Percentiles rank a stretch among this genome's conserved stretches.
Evolutionary conservation across 192 early-diverging fungal genomes (phyloP).

Genomic region (Backusella psychrophila): DNA sequence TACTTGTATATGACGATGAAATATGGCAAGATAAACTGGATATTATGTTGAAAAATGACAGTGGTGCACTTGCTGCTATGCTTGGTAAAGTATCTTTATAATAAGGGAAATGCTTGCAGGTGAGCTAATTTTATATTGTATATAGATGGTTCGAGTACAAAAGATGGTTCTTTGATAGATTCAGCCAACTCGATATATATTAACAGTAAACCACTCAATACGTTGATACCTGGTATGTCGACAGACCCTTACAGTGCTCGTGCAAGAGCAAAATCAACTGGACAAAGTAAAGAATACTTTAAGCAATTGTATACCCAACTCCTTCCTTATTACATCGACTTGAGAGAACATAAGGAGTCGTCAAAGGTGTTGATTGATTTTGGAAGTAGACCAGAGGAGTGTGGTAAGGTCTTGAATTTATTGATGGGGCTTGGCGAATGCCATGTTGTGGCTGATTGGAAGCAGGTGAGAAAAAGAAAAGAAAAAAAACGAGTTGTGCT

Average conservation of each 20-base stretch:
- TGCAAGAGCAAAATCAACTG: conserved; percentile 43
- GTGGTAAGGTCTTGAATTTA: conserved; percentile 57
- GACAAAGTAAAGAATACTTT: conserved; percentile 61
- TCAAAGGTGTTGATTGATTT: conserved; percentile 65
- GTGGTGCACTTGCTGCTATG: conserved; percentile 15
- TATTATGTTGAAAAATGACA: conserved; percentile 17
- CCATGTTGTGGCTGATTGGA: conserved; percentile 51
- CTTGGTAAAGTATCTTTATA: conserved; percentile 8
- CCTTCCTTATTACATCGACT: conserved; percentile 69
- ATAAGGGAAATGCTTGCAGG: neutral
- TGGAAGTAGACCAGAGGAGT: conserved; percentile 56
- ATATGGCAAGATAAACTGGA: conserved; percentile 69
- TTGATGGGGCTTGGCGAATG: conserved; percentile 53
- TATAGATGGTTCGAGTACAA: conserved; percentile 8
- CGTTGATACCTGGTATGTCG: conserved; percentile 45
- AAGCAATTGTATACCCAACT: conserved; percentile 58
- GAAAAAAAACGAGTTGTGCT: neutral
- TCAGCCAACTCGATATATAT: conserved; percentile 17
- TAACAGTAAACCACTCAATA: conserved; percentile 35
- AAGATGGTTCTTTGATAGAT: conserved; percentile 14
- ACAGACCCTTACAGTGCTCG: conserved; percentile 46
- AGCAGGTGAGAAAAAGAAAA: conserved; percentile 53
- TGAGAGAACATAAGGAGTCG: conserved; percentile 64
- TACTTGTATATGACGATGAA: conserved; percentile 74
- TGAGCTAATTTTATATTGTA: neutral